phyloP scores from a whole-genome alignment of 345 rosid species.

The Melastoma malabathricum region DNA sequence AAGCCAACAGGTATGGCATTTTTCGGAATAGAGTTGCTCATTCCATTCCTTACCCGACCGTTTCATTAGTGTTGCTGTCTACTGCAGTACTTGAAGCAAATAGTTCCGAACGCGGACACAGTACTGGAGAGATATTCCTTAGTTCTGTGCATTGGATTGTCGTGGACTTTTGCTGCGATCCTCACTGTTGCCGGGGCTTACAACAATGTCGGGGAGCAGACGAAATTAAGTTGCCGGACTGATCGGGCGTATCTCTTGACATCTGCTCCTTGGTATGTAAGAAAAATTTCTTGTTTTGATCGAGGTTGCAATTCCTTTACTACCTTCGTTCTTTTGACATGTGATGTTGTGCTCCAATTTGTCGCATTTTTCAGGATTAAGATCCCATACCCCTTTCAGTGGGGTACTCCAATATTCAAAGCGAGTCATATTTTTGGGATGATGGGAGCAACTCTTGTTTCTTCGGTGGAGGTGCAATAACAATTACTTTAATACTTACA shows the following conservation, averaged over 20 bases:
- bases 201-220: slow-evolving; percentile 45
- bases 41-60: background rate
- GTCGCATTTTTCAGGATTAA: slow-evolving; percentile 45
- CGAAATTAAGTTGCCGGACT: slow-evolving; percentile 68
- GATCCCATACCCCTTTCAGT: slow-evolving; percentile 88
- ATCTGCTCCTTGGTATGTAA: slow-evolving; percentile 68
- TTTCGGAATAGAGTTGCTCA: too few relatives aligned
- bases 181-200: slow-evolving; percentile 90
- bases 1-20: slow-evolving; percentile 48
- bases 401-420: slow-evolving; percentile 92
- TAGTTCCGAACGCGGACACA: slow-evolving; percentile 14
- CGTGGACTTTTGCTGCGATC: slow-evolving; percentile 92
- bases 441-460: slow-evolving; percentile 87
- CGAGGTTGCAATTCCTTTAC: background rate
- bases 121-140: slow-evolving; percentile 76
- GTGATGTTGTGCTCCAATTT: background rate
- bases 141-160: slow-evolving; percentile 60
- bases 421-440: slow-evolving; percentile 94
- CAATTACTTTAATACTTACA: background rate
- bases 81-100: slow-evolving; percentile 51
- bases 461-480: slow-evolving; percentile 70
- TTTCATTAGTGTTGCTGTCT: background rate
- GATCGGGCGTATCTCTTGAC: slow-evolving; percentile 62
- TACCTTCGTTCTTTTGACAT: background rate
- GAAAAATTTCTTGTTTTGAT: background rate